Base-by-base conservation (phyloP, 495 filamentous ascomycete species). In the Chaetomium fimeti region DNA sequence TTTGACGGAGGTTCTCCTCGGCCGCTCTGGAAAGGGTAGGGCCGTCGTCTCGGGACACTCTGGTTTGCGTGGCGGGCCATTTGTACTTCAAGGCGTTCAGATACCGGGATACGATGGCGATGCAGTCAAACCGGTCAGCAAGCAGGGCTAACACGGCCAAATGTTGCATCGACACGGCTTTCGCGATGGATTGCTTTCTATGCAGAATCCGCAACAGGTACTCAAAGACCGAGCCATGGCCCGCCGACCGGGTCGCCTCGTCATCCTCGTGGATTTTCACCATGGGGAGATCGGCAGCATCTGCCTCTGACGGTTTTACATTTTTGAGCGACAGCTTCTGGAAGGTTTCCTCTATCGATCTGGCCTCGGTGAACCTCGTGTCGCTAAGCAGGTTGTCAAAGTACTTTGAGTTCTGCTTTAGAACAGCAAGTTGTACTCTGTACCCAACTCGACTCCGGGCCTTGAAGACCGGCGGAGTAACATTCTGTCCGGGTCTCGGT, bases 121-220 rank as follows among this genome's bases (percentile, higher is more conserved):
- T 61, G 64, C 82, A 84, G 66, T 85, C 83, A 69, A 89, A 88
- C 43, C 85, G 79, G 68, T 91, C 88, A 2, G 86, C 87, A 28
- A 89, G 76, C n/a, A 89, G 77, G 16, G 84, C 82, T 27, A 91
- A 74, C n/a, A 85, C 82, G 12, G 86, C 82, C 9, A 90, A 72
- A 57, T 84, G 83, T 8, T 76, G 68, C 65, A 89, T 77, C 13
- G 82, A 74, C 20, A 74, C 53, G 51, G 73, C 75, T 47, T 73
- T 45, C 4, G 59, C 65, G 29, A 74, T 69, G 27, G 77, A 58
- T 47, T 64, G 76, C 7, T 68, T 64, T 20, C 79, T 77, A 71
- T 90, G 87, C 12, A 90, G 72, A 8, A 87, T 77, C 11, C 79
- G 70, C 32, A 90, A 64, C 42, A 89, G 80, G 66, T 89, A 86